Percentiles rank a stretch among this genome's conserved stretches.
Conservation (phyloP, 495 filamentous ascomycete species). For the Aspergillus asperescens region DNA sequence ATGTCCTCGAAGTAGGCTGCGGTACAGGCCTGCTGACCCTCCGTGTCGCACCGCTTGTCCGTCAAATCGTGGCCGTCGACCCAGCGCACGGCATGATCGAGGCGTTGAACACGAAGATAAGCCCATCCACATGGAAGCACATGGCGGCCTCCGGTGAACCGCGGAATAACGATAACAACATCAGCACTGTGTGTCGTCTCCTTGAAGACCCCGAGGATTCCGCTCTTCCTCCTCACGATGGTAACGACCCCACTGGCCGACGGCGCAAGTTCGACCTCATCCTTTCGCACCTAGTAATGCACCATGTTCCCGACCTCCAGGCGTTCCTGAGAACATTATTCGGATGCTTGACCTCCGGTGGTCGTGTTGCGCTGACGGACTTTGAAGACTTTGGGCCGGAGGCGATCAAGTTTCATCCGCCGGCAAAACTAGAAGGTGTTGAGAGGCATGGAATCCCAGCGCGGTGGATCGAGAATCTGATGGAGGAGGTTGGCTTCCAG, state of each 20-base stretch:
- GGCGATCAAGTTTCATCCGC: constrained; percentile 47
- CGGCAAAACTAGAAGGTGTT: constrained; percentile 46
- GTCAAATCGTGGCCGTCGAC: constrained; percentile 38
- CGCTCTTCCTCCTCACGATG: constrained; percentile 15
- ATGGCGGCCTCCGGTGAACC: constrained; percentile 3
- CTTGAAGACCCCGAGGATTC: constrained; percentile 33
- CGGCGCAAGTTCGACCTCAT: constrained; percentile 42
- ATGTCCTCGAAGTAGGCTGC: constrained; percentile 54
- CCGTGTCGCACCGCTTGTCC: constrained; percentile 41
- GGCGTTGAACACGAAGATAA: constrained; percentile 39
- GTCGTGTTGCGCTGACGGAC: constrained; percentile 48
- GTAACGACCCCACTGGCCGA: neutral
- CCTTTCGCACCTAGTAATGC: constrained; percentile 48
- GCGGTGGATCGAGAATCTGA: constrained; percentile 31
- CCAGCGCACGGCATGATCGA: constrained; percentile 49
- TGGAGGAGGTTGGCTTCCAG: constrained; percentile 44
- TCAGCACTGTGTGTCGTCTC: constrained; percentile 21
- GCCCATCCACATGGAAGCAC: neutral
- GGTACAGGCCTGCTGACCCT: constrained; percentile 52
- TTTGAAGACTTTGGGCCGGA: constrained; percentile 53
- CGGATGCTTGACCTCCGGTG: constrained; percentile 39
- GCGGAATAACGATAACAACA: constrained; percentile 11
- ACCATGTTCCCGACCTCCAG: constrained; percentile 46
- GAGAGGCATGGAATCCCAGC: constrained; percentile 48
- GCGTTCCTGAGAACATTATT: constrained; percentile 36